These are phyloP conservation scores for Trichoderma atroviride DNA, from an alignment of 2,329 filamentous ascomycete species.

Conservation along the genomic window DNA sequence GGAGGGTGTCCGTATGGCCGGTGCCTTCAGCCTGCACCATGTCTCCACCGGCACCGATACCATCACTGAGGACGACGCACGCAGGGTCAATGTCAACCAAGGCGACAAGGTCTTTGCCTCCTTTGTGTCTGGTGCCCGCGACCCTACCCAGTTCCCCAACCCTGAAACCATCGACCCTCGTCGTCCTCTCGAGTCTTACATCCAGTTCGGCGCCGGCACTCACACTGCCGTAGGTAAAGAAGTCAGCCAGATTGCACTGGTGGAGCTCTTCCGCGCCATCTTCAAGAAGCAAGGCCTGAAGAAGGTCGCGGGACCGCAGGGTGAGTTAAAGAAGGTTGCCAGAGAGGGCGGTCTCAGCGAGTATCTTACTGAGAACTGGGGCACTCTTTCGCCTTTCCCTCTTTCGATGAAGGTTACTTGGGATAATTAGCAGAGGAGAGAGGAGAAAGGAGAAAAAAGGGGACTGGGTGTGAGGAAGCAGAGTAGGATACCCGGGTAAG, in stretches of 20 bases:
- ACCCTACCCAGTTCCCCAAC: conserved; percentile 62
- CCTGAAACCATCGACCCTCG: conserved; percentile 63
- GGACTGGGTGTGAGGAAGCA: background rate
- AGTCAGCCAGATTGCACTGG: conserved; percentile 62
- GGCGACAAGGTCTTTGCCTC: conserved; percentile 66
- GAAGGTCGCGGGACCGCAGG: conserved; percentile 64
- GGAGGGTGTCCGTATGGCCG: conserved; percentile 71
- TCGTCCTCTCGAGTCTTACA: conserved; percentile 65
- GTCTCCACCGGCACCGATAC: conserved; percentile 51
- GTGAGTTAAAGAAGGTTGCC: conserved; percentile 66
- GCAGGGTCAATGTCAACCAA: conserved; percentile 52
- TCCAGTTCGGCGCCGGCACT: conserved; percentile 65
- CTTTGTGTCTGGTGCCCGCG: conserved; percentile 59
- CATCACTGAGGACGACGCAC: conserved; percentile 55
- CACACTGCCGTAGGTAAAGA: conserved; percentile 65
- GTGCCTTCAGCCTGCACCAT: conserved; percentile 64
- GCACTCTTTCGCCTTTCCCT: conserved; percentile 51
- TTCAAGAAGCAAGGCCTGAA: conserved; percentile 64
- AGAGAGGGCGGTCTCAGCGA: conserved; percentile 57
- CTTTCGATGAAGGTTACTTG: conserved; percentile 58
- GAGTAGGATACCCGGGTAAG: background rate
- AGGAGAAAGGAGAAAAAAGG: too few relatives aligned
- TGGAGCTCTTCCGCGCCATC: conserved; percentile 68
- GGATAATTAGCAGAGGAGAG: conserved; percentile 41
- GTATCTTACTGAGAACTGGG: conserved; percentile 70